A percentile compares a stretch with the other conserved stretches of the same genome.
Evolutionary conservation across 805 yeast genomes (phyloP).

Genomic region (Pichia membranifaciens): DNA sequence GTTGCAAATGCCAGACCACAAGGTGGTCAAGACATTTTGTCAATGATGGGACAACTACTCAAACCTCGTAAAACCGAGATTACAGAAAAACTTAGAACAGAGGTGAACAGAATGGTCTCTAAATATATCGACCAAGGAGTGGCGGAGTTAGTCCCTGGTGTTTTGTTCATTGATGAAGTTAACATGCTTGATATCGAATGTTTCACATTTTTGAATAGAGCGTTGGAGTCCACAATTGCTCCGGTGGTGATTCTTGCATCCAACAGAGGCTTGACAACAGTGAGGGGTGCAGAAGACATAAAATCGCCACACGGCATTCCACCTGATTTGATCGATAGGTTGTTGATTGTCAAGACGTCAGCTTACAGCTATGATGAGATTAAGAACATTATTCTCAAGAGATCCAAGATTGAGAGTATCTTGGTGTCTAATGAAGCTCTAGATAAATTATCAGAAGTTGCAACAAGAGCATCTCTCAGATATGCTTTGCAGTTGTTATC

Average conservation of each 20-base stretch:
- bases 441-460: slow-evolving; percentile 82
- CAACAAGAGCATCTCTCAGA: slow-evolving; percentile 83
- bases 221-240: slow-evolving; percentile 92
- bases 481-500: slow-evolving; percentile 89
- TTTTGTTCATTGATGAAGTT: slow-evolving; percentile 94
- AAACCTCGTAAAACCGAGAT: slow-evolving; percentile 97
- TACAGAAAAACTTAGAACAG: slow-evolving; percentile 90
- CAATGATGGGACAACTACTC: slow-evolving; percentile 97
- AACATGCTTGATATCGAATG: slow-evolving; percentile 98
- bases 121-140: slow-evolving; percentile 99
- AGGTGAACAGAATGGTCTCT: slow-evolving; percentile 92
- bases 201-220: slow-evolving; percentile 91
- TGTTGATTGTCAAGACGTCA: slow-evolving; percentile 84
- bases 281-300: slow-evolving; percentile 82
- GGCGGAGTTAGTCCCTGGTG: slow-evolving; percentile 97
- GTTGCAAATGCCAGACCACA: slow-evolving; percentile 96
- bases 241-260: slow-evolving; percentile 99
- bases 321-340: slow-evolving; percentile 86
- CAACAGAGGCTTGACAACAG: slow-evolving; percentile 88
- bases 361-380: slow-evolving; percentile 78
- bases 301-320: slow-evolving; percentile 98
- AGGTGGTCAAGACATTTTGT: slow-evolving; percentile 91
- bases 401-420: slow-evolving; percentile 93
- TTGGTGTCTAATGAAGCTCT: slow-evolving; percentile 77
- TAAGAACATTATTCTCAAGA: slow-evolving; percentile 74